A percentile compares a stretch with the other conserved stretches of the same genome.
phyloP scores from a whole-genome alignment of 768 basidiomycete genomes.

The Mycena polygramma region DNA sequence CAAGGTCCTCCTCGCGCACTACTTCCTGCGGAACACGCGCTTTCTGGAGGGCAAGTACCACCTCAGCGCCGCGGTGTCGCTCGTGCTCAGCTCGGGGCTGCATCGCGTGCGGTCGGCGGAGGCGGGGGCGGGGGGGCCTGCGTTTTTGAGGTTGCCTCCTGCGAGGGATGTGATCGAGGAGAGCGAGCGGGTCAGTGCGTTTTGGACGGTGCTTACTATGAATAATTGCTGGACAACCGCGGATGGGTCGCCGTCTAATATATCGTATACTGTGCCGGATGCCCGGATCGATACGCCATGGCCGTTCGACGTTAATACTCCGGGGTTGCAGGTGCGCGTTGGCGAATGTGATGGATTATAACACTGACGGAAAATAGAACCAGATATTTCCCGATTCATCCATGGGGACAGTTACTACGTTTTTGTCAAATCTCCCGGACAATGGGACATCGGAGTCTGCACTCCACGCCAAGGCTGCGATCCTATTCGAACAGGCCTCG shows the following conservation, averaged over 20 bases:
- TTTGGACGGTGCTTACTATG: slow-evolving; percentile 52
- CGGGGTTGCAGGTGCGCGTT: too few relatives aligned
- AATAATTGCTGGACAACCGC: slow-evolving; percentile 52
- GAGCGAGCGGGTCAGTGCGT: not conserved
- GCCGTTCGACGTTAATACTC: slow-evolving; percentile 46
- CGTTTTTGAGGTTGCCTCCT: not conserved
- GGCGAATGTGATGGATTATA: too few relatives aligned
- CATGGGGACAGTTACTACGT: slow-evolving; percentile 25
- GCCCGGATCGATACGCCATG: slow-evolving; percentile 54
- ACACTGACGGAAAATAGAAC: too few relatives aligned
- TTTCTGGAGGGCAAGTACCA: slow-evolving; percentile 58
- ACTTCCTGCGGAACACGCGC: slow-evolving; percentile 58
- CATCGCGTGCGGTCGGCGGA: slow-evolving; percentile 6
- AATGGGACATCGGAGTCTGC: slow-evolving; percentile 13
- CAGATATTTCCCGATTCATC: not conserved
- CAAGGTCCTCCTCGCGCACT: slow-evolving; percentile 57
- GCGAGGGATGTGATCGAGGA: not conserved
- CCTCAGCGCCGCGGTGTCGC: slow-evolving; percentile 51
- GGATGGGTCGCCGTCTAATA: slow-evolving; percentile 45
- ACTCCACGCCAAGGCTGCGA: slow-evolving; percentile 27
- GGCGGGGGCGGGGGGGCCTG: not conserved
- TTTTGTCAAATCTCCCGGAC: slow-evolving; percentile 16
- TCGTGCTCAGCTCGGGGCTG: slow-evolving; percentile 45
- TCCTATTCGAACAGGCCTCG: slow-evolving; percentile 46
- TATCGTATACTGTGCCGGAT: slow-evolving; percentile 40